Percentiles rank a stretch among this genome's conserved stretches.
Evolutionary conservation across 805 yeast species (phyloP).

Genomic region (Yarrowia hollandica): DNA sequence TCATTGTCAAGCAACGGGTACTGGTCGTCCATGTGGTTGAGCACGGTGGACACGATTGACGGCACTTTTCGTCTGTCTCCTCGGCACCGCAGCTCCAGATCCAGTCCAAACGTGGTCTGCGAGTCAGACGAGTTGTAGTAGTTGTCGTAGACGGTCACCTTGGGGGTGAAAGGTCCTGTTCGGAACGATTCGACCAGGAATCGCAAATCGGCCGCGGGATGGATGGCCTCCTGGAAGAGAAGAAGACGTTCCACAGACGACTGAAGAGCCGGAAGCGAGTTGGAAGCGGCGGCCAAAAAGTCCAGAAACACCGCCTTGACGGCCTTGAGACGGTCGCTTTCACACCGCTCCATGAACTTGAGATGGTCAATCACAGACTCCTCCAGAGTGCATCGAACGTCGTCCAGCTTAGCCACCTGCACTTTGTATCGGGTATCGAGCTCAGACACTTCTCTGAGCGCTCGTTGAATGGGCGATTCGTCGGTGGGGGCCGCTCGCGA

Average conservation of each 20-base stretch:
- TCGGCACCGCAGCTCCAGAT: slow-evolving; percentile 66
- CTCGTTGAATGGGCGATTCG: slow-evolving; percentile 52
- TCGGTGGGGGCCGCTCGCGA: slow-evolving; percentile 43
- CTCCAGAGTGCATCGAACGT: slow-evolving; percentile 69
- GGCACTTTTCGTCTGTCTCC: slow-evolving; percentile 76
- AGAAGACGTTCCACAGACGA: slow-evolving; percentile 60
- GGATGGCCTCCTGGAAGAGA: slow-evolving; percentile 67
- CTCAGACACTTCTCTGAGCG: slow-evolving; percentile 57
- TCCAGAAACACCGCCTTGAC: slow-evolving; percentile 74
- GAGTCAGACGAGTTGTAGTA: slow-evolving; percentile 67
- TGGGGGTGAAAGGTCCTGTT: slow-evolving; percentile 75
- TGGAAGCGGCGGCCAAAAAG: slow-evolving; percentile 65
- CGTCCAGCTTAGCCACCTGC: slow-evolving; percentile 60
- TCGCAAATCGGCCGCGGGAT: slow-evolving; percentile 67
- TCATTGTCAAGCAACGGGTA: slow-evolving; percentile 70
- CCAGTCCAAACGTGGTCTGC: slow-evolving; percentile 75
- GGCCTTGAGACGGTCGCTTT: slow-evolving; percentile 72
- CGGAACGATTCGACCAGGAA: slow-evolving; percentile 65
- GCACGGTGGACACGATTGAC: slow-evolving; percentile 57
- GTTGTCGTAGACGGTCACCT: slow-evolving; percentile 71
- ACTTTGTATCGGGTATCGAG: slow-evolving; percentile 59
- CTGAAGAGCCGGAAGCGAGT: slow-evolving; percentile 58
- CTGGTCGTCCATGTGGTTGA: slow-evolving; percentile 64
- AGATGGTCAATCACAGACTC: slow-evolving; percentile 68
- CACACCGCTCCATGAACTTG: slow-evolving; percentile 78